A percentile compares a stretch with the other conserved stretches of the same genome.
Conservation (phyloP, 768 basidiomycete genomes). For the Hemileccinum impolitum region DNA sequence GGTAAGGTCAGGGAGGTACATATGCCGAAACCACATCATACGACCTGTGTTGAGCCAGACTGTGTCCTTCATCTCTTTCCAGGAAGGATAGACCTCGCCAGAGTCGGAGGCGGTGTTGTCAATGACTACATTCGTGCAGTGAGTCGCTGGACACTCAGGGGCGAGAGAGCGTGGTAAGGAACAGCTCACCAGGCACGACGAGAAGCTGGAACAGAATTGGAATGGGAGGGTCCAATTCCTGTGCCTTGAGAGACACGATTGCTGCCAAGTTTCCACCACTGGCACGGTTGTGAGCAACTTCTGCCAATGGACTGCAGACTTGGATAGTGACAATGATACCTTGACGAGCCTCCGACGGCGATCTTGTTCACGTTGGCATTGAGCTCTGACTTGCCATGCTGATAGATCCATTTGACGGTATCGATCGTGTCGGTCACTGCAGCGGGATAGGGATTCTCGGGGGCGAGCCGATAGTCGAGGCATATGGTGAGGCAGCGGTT, state of each 20-base stretch:
- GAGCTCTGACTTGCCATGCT: slow-evolving; percentile 44
- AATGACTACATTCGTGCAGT: slow-evolving; percentile 35
- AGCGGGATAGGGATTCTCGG: slow-evolving; percentile 67
- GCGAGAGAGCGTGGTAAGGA: too few species aligned
- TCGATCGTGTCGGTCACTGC: slow-evolving; percentile 72
- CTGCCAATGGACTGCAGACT: not conserved
- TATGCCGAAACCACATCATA: slow-evolving; percentile 69
- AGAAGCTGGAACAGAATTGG: slow-evolving; percentile 64
- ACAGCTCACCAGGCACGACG: slow-evolving; percentile 50
- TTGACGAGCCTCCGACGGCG: slow-evolving; percentile 70
- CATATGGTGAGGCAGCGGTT: slow-evolving; percentile 61
- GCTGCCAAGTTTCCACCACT: slow-evolving; percentile 74
- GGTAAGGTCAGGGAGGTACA: slow-evolving; percentile 60
- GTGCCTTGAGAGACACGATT: slow-evolving; percentile 61
- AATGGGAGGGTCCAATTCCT: slow-evolving; percentile 44
- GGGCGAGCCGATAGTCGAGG: slow-evolving; percentile 71
- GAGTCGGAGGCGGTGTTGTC: slow-evolving; percentile 60
- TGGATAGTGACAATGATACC: slow-evolving; percentile 33
- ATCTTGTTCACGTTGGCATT: slow-evolving; percentile 50
- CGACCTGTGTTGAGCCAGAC: slow-evolving; percentile 57
- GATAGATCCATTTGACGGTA: slow-evolving; percentile 57
- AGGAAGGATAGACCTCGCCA: slow-evolving; percentile 40
- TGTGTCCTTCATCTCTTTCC: slow-evolving; percentile 55
- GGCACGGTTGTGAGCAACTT: not conserved
- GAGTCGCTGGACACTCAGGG: not conserved